Base-by-base conservation (phyloP, 176 grass and related monocot genomes). In the Eragrostis nindensis region DNA sequence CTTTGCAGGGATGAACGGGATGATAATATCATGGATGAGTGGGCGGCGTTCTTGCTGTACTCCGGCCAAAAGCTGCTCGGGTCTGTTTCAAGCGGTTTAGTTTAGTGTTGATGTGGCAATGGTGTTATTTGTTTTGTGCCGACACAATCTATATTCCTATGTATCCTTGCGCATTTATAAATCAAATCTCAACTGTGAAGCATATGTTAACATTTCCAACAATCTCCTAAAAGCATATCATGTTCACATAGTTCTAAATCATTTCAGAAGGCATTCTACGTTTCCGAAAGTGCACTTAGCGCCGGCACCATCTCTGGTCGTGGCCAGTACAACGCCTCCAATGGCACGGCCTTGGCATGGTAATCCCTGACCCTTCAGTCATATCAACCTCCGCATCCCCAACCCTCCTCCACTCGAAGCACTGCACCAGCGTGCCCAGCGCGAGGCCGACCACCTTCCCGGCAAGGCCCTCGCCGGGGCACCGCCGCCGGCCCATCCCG, bases 1-100 rank as follows among this genome's bases (percentile, higher is more conserved):
- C 62, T 93, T n/a, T n/a, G n/a, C n/a, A n/a, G n/a, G n/a, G n/a
- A n/a, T n/a, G 83, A 80, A 4, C 16, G 49, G 5, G 87, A 84
- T 50, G 80, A 89, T 19, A 26, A 11, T 68, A 14, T 82, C 29
- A 43, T 82, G 14, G 21, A 52, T 8, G 80, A 82, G 30, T 73
- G 80, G 80, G 69, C 30, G 16, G 52, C 52, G 19, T 41, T 57
- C 52, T n/a, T n/a, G n/a, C n/a, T n/a, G n/a, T n/a, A n/a, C n/a
- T n/a, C n/a, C n/a, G n/a, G n/a, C n/a, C n/a, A n/a, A n/a, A n/a
- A n/a, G n/a, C n/a, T 73, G n/a, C n/a, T n/a, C n/a, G n/a, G n/a
- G n/a, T n/a, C n/a, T n/a, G n/a, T n/a, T n/a, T n/a, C n/a, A n/a
- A n/a, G n/a, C n/a, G n/a, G n/a, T n/a, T n/a, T n/a, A n/a, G n/a